A percentile compares a stretch with the other conserved stretches of the same genome.
Conservation (phyloP, 202 grass and related monocot species). For the Zoysia matrella region DNA sequence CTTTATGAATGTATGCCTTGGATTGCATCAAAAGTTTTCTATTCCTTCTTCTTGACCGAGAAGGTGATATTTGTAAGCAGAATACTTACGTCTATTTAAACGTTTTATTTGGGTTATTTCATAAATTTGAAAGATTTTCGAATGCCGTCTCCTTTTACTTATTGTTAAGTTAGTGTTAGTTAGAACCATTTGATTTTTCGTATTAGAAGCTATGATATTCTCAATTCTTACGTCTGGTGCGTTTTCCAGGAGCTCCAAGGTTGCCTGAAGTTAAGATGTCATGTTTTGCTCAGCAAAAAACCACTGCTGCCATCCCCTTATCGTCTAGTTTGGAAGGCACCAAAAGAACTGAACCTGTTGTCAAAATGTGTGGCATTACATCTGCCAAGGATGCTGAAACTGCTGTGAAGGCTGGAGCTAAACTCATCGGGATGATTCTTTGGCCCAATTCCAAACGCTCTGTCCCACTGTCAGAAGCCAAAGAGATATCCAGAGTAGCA, state of each 20-base stretch:
- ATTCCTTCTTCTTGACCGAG: neutral
- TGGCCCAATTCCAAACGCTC: slow-evolving; percentile 83
- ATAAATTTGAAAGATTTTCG: neutral
- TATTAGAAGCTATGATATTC: neutral
- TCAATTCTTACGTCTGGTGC: neutral
- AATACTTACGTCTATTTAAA: neutral
- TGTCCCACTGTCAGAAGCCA: slow-evolving; percentile 57
- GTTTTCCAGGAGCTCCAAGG: slow-evolving; percentile 13
- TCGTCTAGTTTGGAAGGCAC: neutral
- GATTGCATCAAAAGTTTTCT: neutral
- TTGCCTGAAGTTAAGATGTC: neutral
- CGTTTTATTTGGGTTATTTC: neutral
- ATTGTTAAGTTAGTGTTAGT: neutral
- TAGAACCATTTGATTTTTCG: neutral
- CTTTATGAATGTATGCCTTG: neutral
- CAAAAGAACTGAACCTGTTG: slow-evolving; percentile 52
- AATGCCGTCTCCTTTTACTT: neutral
- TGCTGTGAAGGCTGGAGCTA: slow-evolving; percentile 70
- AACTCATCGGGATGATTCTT: slow-evolving; percentile 88
- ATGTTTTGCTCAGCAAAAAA: slow-evolving; percentile 4
- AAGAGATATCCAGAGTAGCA: slow-evolving; percentile 71
- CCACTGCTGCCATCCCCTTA: neutral
- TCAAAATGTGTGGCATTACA: slow-evolving; percentile 88
- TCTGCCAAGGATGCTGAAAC: slow-evolving; percentile 74
- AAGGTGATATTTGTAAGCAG: neutral